phyloP scores from a whole-genome alignment of 306 rosid genomes.

The Notholithocarpus densiflorus region DNA sequence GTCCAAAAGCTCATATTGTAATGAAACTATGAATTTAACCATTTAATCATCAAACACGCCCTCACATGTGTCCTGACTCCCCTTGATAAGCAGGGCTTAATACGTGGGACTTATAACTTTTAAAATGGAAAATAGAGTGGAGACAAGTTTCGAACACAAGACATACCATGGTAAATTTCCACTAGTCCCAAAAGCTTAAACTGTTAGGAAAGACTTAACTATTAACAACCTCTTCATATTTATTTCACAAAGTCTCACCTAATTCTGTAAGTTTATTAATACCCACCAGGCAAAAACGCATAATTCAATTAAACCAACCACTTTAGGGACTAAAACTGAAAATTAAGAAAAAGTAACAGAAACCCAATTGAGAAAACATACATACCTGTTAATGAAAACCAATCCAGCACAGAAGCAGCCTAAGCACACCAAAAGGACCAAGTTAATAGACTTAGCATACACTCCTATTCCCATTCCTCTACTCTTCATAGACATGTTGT shows the following conservation, averaged over 20 bases:
- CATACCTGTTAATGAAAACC: conserved; percentile 77
- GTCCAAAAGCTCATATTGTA: too few relatives aligned
- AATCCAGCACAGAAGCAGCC: conserved; percentile 87
- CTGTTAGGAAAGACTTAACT: too few relatives aligned
- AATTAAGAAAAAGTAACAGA: conserved; percentile 19
- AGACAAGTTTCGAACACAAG: too few relatives aligned
- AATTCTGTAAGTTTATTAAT: neutral
- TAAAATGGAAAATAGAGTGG: too few relatives aligned
- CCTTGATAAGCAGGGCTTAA: too few relatives aligned
- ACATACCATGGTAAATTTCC: too few relatives aligned
- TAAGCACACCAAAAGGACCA: conserved; percentile 66
- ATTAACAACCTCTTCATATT: neutral
- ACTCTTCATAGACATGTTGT: conserved; percentile 58
- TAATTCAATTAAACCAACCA: conserved; percentile 10
- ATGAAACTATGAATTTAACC: too few relatives aligned
- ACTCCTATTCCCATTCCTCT: conserved; percentile 49
- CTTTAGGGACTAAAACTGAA: conserved; percentile 1
- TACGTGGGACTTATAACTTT: too few relatives aligned
- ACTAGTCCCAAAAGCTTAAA: too few relatives aligned
- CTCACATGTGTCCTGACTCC: too few relatives aligned
- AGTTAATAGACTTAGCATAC: conserved; percentile 48
- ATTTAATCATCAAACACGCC: too few relatives aligned
- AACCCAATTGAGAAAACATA: conserved; percentile 33
- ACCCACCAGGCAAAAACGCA: conserved; percentile 9
- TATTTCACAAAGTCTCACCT: conserved; percentile 11